Evolutionary conservation across 2,329 filamentous ascomycete genomes (phyloP), one percentile per base, ranked within the genome.

Genomic region (Fusarium temperatum): DNA sequence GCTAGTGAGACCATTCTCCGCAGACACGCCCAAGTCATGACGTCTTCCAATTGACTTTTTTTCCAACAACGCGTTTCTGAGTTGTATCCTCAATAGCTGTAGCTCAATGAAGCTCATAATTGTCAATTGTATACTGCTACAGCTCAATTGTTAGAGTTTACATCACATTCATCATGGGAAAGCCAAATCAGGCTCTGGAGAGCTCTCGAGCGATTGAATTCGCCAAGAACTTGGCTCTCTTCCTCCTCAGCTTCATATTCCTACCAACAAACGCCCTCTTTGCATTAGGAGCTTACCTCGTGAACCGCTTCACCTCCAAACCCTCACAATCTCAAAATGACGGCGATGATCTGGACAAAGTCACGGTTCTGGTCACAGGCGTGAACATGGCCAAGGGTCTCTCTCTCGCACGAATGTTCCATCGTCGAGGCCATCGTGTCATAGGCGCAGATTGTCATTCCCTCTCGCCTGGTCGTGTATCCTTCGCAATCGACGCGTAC

Each of bases 361-460:
- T 77, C 61, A 92, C 88, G 0, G 84, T 95, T 41, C 86, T 95
- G 20, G 87, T 95, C 47, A 94, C 93, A 0, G 93, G 93, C 5
- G 86, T 94, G 6, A 89, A 90, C 51, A 95, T 94, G 88, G 86
- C 89, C 48, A 93, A 94, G 79, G 93, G 92, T 8, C 85, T 95
- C 7, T 83, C 85, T 0, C 82, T 95, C 14, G 91, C 92, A 9
- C 88, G 93, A 39, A 81, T 88, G 8, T 92, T 94, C 80, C 86
- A 92, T 74, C 81, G 87, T 30, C 85, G 87, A 3, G 91, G 91
- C 6, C 91, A 94, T 79, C 86, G 86, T n/a, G 92, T 95, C 44
- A 87, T 95, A 45, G 93, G 92, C 9, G 92, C 92, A 17, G 92
- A 94, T 77, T 89, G 91, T 58, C 86, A 89, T 54, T 81, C 84